Conservation (phyloP, 2,329 filamentous ascomycete species). For the Fusarium coicis region DNA sequence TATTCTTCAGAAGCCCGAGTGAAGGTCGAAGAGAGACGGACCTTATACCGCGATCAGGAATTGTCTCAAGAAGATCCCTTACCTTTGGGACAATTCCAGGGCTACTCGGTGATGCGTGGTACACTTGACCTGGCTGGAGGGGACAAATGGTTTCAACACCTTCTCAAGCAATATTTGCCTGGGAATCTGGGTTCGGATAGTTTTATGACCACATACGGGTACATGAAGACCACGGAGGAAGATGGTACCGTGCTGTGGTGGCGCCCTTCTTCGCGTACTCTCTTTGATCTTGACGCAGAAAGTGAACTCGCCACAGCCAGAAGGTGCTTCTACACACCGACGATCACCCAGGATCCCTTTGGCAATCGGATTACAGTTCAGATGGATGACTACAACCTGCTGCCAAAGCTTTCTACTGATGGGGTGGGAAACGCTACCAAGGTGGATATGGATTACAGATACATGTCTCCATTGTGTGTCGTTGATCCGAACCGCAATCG, state of each 20-base stretch:
- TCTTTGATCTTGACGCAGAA: not conserved
- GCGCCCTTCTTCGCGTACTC: not conserved
- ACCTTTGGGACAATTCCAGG: not conserved
- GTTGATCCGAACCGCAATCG: not conserved
- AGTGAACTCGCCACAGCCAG: not conserved
- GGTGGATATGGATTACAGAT: not conserved
- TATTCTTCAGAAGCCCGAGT: not conserved
- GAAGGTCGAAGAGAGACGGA: not conserved
- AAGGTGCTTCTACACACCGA: not conserved
- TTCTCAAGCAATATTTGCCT: too few species aligned
- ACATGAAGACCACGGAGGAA: not conserved
- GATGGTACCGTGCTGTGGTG: accelerated
- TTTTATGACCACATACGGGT: not conserved
- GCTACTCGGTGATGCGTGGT: not conserved
- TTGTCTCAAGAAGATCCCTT: not conserved
- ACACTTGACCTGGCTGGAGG: not conserved
- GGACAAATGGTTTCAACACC: not conserved
- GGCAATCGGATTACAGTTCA: not conserved
- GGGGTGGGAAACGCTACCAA: not conserved
- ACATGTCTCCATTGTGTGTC: not conserved
- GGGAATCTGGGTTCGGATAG: not conserved
- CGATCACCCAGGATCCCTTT: not conserved
- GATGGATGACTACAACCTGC: not conserved
- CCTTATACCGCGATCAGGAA: not conserved
- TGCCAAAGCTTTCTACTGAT: not conserved